Conservation (phyloP, 371 early-diverging fungal species). For the Zychaea mexicana region DNA sequence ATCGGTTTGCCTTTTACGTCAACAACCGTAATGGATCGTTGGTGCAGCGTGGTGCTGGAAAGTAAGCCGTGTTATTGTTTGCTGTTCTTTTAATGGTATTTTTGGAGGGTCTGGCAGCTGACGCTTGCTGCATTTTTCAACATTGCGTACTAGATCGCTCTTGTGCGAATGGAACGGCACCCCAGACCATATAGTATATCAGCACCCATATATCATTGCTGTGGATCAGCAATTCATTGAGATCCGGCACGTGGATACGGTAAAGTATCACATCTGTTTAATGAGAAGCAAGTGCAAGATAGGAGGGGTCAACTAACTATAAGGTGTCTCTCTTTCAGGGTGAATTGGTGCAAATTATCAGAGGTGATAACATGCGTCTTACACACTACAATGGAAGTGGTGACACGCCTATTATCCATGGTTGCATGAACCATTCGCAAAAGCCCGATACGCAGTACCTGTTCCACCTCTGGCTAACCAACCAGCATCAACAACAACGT, state of each 20-base stretch:
- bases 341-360: slow-evolving; percentile 49
- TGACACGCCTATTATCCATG: slow-evolving; percentile 44
- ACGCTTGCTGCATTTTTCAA: too few species aligned
- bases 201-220: slow-evolving; percentile 88
- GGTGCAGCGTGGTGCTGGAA: slow-evolving; percentile 38
- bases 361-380: slow-evolving; percentile 52
- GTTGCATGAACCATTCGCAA: slow-evolving; percentile 48
- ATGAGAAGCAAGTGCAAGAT: too few species aligned
- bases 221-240: slow-evolving; percentile 88
- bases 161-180: slow-evolving; percentile 59
- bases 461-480: slow-evolving; percentile 35
- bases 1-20: slow-evolving; percentile 92
- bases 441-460: slow-evolving; percentile 48
- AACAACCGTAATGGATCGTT: slow-evolving; percentile 66
- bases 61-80: too few species aligned
- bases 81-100: neutral
- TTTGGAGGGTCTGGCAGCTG: too few species aligned
- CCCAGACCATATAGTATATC: slow-evolving; percentile 67
- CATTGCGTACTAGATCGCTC: slow-evolving; percentile 9
- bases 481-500: slow-evolving; percentile 10
- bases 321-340: too few species aligned
- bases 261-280: slow-evolving; percentile 35
- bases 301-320: too few species aligned
- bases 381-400: slow-evolving; percentile 47
- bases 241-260: slow-evolving; percentile 84